These are phyloP conservation scores for Pseudozyma thailandica DNA, from an alignment of 1,284 basidiomycete species.

Conservation along the genomic window DNA sequence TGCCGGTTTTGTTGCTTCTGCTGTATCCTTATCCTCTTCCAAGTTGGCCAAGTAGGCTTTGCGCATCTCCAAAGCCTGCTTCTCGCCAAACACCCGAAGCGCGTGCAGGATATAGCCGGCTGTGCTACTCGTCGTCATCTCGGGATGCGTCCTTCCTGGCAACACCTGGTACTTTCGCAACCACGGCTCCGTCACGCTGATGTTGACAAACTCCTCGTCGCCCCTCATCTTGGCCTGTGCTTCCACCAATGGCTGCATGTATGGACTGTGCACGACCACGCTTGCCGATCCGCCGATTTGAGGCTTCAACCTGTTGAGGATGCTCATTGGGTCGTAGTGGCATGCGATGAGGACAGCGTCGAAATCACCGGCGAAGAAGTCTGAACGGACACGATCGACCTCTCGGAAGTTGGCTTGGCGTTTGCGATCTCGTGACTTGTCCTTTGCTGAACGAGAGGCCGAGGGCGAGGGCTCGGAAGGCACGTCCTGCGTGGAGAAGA, in stretches of 20 bases:
- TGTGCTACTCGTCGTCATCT: constrained; percentile 88
- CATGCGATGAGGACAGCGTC: constrained; percentile 78
- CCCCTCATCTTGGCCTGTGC: constrained; percentile 79
- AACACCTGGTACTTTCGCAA: constrained; percentile 90
- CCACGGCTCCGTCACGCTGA: constrained; percentile 88
- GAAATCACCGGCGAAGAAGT: constrained; percentile 81
- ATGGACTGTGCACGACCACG: constrained; percentile 86
- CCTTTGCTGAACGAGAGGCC: constrained; percentile 20
- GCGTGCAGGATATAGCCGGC: constrained; percentile 88
- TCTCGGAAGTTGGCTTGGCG: constrained; percentile 43
- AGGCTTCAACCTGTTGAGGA: constrained; percentile 79
- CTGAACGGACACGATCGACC: constrained; percentile 74
- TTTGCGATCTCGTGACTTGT: constrained; percentile 43
- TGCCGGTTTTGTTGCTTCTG: background rate
- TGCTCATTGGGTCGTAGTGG: constrained; percentile 85
- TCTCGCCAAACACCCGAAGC: constrained; percentile 74
- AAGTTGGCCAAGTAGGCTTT: constrained; percentile 9
- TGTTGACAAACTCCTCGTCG: constrained; percentile 78
- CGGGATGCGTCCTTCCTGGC: constrained; percentile 93
- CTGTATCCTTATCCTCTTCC: background rate
- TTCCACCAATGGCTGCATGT: constrained; percentile 79
- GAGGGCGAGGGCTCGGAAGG: background rate
- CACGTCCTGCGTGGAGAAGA: constrained; percentile 35
- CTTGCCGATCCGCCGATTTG: constrained; percentile 86
- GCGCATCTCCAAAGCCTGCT: constrained; percentile 33